Percentiles rank a stretch among this genome's conserved stretches.
phyloP scores from a whole-genome alignment of 2,329 filamentous ascomycete species.

The Chaetomium olivaceum region DNA sequence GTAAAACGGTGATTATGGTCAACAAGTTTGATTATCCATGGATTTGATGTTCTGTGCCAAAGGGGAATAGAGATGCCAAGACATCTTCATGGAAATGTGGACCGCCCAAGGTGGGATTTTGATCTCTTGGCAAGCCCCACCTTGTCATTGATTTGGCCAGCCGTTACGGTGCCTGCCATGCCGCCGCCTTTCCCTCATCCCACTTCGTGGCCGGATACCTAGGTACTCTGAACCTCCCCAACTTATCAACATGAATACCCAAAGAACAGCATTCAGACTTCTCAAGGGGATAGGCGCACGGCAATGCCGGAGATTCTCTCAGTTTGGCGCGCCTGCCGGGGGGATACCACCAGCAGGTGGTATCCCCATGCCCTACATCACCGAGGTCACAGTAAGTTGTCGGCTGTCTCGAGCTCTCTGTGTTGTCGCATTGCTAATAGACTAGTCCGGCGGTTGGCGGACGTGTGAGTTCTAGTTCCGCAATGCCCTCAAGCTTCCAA shows the following conservation, averaged over 20 bases:
- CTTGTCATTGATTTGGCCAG: not conserved
- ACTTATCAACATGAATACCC: conserved; percentile 41
- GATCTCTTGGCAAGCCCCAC: not conserved
- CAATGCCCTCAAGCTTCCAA: not conserved
- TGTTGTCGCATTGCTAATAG: conserved; percentile 35
- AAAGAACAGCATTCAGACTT: conserved; percentile 39
- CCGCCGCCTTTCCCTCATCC: not conserved
- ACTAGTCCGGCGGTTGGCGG: conserved; percentile 71
- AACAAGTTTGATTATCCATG: no score
- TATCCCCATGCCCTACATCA: conserved; percentile 62
- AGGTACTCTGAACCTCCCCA: not conserved
- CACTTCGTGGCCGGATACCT: not conserved
- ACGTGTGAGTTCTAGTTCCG: conserved; percentile 60
- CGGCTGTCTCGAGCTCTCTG: conserved; percentile 27
- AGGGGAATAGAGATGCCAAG: not conserved
- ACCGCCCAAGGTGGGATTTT: not conserved
- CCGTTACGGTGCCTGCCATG: not conserved
- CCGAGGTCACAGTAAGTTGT: conserved; percentile 51
- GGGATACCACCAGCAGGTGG: conserved; percentile 37
- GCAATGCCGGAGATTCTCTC: conserved; percentile 46
- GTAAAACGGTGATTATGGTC: not conserved
- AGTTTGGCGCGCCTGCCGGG: conserved; percentile 40
- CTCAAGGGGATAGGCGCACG: conserved; percentile 40
- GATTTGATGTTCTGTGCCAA: not conserved
- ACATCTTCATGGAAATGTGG: not conserved